Evolutionary conservation across 306 rosid species (phyloP).

Genomic region (Begonia loranthoides): DNA sequence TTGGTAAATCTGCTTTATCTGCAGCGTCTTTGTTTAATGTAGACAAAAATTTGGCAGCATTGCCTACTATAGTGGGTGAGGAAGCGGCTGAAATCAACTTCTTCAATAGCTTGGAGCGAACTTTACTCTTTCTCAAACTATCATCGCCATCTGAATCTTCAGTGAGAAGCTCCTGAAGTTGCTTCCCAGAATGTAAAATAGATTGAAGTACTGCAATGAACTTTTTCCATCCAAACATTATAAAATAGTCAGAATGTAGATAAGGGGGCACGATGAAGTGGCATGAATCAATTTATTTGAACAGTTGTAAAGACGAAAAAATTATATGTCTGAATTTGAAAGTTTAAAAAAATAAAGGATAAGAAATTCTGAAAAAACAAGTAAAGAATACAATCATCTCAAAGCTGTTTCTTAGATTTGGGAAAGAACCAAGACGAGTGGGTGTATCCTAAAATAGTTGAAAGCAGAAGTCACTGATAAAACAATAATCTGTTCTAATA

Average conservation of each 20-base stretch:
- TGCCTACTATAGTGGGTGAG: constrained; percentile 41
- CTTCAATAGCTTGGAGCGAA: constrained; percentile 46
- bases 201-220: constrained; percentile 77
- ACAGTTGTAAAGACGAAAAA: too few species aligned
- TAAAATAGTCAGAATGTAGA: constrained; percentile 10
- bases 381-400: too few species aligned
- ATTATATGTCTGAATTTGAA: too few species aligned
- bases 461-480: too few species aligned
- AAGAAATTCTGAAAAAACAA: too few species aligned
- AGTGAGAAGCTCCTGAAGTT: constrained; percentile 58
- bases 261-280: constrained; percentile 3
- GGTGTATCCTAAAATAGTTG: too few species aligned
- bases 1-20: constrained; percentile 52
- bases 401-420: too few species aligned
- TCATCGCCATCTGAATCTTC: constrained; percentile 25
- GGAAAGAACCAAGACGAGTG: too few species aligned
- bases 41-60: constrained; percentile 71
- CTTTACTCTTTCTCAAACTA: constrained; percentile 6
- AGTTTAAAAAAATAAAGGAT: too few species aligned
- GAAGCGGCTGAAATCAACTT: constrained; percentile 65
- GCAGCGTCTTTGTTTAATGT: constrained; percentile 68
- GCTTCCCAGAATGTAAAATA: constrained; percentile 65
- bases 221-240: constrained; percentile 23
- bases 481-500: too few species aligned
- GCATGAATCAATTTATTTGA: not conserved